Evolutionary conservation across 192 early-diverging fungal genomes (phyloP).

Genomic region (Backusella sp.): DNA sequence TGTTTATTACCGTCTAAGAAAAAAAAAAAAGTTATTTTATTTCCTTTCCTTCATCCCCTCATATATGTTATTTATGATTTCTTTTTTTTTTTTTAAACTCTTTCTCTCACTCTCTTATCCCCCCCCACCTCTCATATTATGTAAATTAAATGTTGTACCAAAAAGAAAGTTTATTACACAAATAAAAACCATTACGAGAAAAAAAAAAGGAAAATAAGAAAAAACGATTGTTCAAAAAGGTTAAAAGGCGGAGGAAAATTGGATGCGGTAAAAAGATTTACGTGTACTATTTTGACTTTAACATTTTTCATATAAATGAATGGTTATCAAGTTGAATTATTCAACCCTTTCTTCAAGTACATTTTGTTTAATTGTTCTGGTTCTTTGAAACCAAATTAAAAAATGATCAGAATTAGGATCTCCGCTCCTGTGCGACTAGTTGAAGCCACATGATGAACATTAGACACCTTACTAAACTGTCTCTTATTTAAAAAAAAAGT

Average conservation of each 20-base stretch:
- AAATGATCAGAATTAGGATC: neutral
- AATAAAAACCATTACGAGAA: neutral
- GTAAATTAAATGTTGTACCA: conserved; percentile 7
- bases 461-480: conserved; percentile 5
- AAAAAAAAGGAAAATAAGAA: neutral
- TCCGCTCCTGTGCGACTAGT: neutral
- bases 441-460: neutral
- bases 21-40: neutral
- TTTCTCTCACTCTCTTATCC: neutral
- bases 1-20: conserved; percentile 43
- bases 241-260: neutral
- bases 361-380: neutral
- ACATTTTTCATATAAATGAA: neutral
- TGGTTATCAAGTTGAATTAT: neutral
- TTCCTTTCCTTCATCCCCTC: neutral
- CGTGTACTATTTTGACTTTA: no score
- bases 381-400: conserved; percentile 4
- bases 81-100: neutral
- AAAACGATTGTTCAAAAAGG: neutral
- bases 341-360: neutral
- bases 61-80: conserved; percentile 3
- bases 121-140: neutral
- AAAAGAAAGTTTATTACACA: neutral
- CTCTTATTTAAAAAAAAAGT: neutral
- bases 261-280: no score